Evolutionary conservation across 192 early-diverging fungal genomes (phyloP), one percentile per base, ranked within the genome.

Genomic region (Lunasporangiospora selenospora): DNA sequence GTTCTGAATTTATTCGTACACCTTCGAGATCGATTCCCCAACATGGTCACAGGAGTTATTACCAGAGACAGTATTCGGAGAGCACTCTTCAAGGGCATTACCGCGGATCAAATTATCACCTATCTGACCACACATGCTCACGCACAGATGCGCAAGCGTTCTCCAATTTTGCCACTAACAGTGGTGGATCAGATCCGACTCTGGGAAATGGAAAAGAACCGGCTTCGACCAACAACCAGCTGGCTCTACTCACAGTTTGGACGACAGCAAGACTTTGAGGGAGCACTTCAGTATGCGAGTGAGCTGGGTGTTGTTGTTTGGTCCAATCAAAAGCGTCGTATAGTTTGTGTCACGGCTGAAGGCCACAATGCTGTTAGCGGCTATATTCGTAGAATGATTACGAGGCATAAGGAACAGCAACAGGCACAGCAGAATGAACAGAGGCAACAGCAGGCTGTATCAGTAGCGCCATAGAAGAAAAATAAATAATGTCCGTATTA

Each of bases 121-220:
- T 99, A 95, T 61, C 77, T 99, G 29, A 87, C 86, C 6, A 77
- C 89, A 23, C 93, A 99, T 56, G 94, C 97, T 0, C 97, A 99
- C 70, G 88, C 92, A 18, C 92, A 97, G 57, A 95, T 98, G 92
- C 83, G 89, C 54, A 90, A 90, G 71, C 70, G 85, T 64, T 79
- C 75, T 12, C 93, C 95, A 0, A 78, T 97, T 16, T 69, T 99
- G 53, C 97, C 97, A 1, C 62, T 90, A 8, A 98, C 96, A 2
- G 95, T 99, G 3, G 84, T 94, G 0, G 97, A 99, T 77, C 97
- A 99, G 77, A 93, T 99, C 33, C 75, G 93, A 37, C 70, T 99
- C 50, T 99, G 97, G 97, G 97, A 99, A 75, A 88, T 92, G 76
- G 97, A 99, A 67, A 81, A 90, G 52, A 93, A 99, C 60, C 77